Percentiles rank a stretch among this genome's conserved stretches.
These are phyloP conservation scores for Saccharomycopsis guyanensis DNA, from an alignment of 805 yeast genomes.

Conservation along the genomic window DNA sequence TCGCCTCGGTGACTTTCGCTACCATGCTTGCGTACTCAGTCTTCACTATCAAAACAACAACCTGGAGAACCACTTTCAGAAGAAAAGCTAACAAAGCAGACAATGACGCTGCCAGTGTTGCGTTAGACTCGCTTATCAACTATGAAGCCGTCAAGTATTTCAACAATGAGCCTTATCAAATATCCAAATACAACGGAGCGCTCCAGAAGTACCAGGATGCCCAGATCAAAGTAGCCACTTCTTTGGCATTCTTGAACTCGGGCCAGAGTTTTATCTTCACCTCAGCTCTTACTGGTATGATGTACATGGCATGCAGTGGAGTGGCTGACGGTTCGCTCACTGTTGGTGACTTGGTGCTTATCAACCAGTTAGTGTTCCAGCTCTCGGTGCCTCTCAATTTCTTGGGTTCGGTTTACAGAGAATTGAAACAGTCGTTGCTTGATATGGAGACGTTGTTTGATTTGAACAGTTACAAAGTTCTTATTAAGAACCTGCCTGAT, in stretches of 20 bases:
- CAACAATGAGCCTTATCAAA: constrained; percentile 80
- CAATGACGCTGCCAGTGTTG: constrained; percentile 90
- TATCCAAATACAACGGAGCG: constrained; percentile 70
- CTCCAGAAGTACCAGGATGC: constrained; percentile 61
- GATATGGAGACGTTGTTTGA: constrained; percentile 95
- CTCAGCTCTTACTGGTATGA: constrained; percentile 87
- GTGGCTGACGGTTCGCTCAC: constrained; percentile 76
- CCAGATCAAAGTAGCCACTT: constrained; percentile 75
- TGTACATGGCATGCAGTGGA: constrained; percentile 96
- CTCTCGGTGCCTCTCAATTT: constrained; percentile 91
- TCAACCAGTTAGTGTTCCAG: constrained; percentile 94
- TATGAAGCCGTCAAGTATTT: constrained; percentile 92
- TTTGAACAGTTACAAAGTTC: constrained; percentile 66
- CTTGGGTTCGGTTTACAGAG: constrained; percentile 92
- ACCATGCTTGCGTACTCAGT: constrained; percentile 87
- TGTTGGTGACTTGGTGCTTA: constrained; percentile 91
- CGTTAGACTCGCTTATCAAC: constrained; percentile 87
- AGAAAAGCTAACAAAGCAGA: constrained; percentile 88
- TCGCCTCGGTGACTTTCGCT: constrained; percentile 79
- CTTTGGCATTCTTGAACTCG: constrained; percentile 67
- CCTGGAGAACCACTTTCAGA: constrained; percentile 94
- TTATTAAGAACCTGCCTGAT: constrained; percentile 50
- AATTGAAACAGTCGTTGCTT: constrained; percentile 80
- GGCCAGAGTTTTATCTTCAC: constrained; percentile 81
- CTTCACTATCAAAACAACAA: constrained; percentile 86